These are phyloP conservation scores for Exophiala sideris DNA, from an alignment of 2,329 filamentous ascomycete genomes.

Conservation along the genomic window DNA sequence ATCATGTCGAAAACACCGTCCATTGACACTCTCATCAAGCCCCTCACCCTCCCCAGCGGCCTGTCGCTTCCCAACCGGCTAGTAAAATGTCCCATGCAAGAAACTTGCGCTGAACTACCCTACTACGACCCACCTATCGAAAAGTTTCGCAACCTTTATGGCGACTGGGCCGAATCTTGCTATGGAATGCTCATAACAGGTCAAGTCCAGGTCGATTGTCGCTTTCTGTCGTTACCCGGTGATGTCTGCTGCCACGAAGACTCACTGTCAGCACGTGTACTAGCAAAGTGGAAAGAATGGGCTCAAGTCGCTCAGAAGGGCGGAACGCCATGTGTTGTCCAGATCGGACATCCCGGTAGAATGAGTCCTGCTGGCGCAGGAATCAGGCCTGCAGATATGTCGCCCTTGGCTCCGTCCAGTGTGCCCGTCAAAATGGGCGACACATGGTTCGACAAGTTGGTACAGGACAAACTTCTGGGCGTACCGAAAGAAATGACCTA, in stretches of 20 bases:
- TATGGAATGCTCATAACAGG: slow-evolving; percentile 39
- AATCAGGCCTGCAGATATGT: slow-evolving; percentile 34
- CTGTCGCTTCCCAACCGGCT: slow-evolving; percentile 56
- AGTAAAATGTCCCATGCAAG: slow-evolving; percentile 34
- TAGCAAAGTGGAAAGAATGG: slow-evolving; percentile 35
- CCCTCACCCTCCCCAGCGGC: slow-evolving; percentile 51
- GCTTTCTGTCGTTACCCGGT: slow-evolving; percentile 37
- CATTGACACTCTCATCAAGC: neutral
- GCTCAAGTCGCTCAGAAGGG: slow-evolving; percentile 36
- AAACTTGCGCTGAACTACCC: slow-evolving; percentile 10
- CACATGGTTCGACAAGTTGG: slow-evolving; percentile 35
- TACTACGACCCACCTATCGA: slow-evolving; percentile 10
- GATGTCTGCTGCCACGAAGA: slow-evolving; percentile 32
- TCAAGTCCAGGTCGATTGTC: slow-evolving; percentile 45
- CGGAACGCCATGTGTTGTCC: slow-evolving; percentile 43
- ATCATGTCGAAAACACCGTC: neutral
- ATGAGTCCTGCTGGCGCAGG: slow-evolving; percentile 44
- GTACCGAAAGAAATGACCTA: slow-evolving; percentile 56
- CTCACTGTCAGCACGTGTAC: slow-evolving; percentile 25
- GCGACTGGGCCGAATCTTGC: slow-evolving; percentile 3
- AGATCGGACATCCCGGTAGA: slow-evolving; percentile 45
- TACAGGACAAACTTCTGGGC: slow-evolving; percentile 37
- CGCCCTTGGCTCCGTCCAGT: slow-evolving; percentile 37
- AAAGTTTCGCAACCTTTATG: slow-evolving; percentile 8
- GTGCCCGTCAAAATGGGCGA: slow-evolving; percentile 37